phyloP scores from a whole-genome alignment of 192 early-diverging fungal species.

The Neocallimastix lanati region DNA sequence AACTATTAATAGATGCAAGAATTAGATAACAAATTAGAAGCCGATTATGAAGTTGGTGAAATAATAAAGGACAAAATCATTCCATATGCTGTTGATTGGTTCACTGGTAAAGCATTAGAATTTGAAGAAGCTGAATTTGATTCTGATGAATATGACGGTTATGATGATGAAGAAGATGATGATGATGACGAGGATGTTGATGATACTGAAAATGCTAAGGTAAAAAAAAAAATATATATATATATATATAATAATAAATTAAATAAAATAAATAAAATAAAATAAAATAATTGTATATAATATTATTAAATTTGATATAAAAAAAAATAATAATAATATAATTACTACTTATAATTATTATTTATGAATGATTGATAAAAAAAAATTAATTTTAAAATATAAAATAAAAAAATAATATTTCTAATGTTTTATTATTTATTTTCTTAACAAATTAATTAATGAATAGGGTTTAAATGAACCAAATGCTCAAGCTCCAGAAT shows the following conservation, averaged over 20 bases:
- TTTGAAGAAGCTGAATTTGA: conserved; percentile 45
- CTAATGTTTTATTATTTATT: no score
- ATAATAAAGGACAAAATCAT: conserved; percentile 96
- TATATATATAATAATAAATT: no score
- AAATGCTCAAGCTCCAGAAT: conserved; percentile 21
- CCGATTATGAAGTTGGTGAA: conserved; percentile 93
- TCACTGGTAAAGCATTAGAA: conserved; percentile 89
- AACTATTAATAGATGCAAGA: conserved; percentile 17
- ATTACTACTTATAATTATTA: no score
- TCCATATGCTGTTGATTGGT: conserved; percentile 92
- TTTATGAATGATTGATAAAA: no score
- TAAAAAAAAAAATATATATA: no score
- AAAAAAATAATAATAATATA: no score
- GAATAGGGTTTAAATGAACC: conserved; percentile 19
- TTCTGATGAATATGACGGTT: conserved; percentile 29
- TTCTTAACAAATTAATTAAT: no score
- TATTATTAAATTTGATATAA: no score
- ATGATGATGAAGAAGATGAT: conserved; percentile 9
- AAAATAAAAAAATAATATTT: no score
- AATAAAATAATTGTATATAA: no score
- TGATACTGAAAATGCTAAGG: conserved; percentile 20
- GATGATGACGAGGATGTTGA: conserved; percentile 40
- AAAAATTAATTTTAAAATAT: no score
- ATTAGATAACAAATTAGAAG: conserved; percentile 71
- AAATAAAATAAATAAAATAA: no score